Evolutionary conservation across 192 early-diverging fungal species (phyloP), one percentile per base, ranked within the genome.

Genomic region (Physocladia obscura): DNA sequence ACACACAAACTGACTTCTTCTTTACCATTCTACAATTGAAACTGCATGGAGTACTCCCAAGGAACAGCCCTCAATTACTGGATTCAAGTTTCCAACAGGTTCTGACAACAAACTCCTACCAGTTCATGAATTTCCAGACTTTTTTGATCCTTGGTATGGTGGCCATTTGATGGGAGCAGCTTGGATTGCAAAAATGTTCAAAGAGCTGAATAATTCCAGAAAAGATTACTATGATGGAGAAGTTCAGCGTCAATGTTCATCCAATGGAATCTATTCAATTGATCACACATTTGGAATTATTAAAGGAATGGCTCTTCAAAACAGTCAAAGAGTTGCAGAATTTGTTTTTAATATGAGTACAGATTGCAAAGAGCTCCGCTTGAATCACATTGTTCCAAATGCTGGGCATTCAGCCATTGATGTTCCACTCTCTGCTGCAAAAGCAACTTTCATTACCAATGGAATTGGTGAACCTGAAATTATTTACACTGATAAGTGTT

Each of bases 141-240:
- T 52, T 21, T 52, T 52, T 52, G 50, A 52, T 52, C 50, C 50
- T 4, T 52, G 29, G 21, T 52, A 52, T 52, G 50, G 50, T 4
- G 50, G 50, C 5, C 21, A 52, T 26, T 8, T 52, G 4, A 52
- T 52, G 50, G 5, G 50, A 26, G 21, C 4, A 52, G 50, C 4
- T 11, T 52, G 50, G 50, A n/a, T 52, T 21, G 6, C 29, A 21
- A 52, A 52, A 21, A 52, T 52, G 50, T 52, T 52, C 21, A 21
- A 11, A 21, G 6, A 52, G 5, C n/a, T 52, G 50, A 4, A 11
- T n/a, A 11, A 4, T 6, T 52, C 50, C 29, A 6, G 50, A 26
- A n/a, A 27, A 4, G 5, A 4, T 27, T 52, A 52, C n/a, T 26
- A 26, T n/a, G 50, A 52, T n/a, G 50, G 50, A 11, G 50, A 52